These are phyloP conservation scores for Schwanniomyces sp. DNA, from an alignment of 805 yeast species.

Conservation along the genomic window DNA sequence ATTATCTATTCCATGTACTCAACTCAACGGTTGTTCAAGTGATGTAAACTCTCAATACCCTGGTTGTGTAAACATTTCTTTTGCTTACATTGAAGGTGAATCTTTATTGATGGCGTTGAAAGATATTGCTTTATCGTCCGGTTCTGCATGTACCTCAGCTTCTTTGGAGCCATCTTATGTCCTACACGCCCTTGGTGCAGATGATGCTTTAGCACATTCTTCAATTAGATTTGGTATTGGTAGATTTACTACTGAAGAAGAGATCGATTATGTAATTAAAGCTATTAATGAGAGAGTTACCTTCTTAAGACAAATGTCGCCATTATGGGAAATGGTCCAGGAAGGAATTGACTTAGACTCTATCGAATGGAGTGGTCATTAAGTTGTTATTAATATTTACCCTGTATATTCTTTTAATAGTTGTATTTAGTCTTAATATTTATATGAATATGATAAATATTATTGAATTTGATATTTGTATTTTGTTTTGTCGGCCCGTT, in stretches of 20 bases:
- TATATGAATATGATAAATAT: not conserved
- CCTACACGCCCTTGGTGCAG: conserved; percentile 94
- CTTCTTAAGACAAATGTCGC: conserved; percentile 87
- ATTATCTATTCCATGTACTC: conserved; percentile 82
- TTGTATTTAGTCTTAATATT: not conserved
- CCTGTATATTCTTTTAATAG: not conserved
- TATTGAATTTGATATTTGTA: too few relatives aligned
- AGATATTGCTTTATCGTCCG: conserved; percentile 93
- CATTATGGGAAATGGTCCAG: conserved; percentile 99
- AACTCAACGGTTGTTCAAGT: conserved; percentile 78
- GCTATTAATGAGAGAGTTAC: conserved; percentile 89
- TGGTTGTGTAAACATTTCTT: conserved; percentile 95
- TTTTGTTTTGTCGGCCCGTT: not conserved
- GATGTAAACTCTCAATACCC: conserved; percentile 56
- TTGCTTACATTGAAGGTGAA: conserved; percentile 98
- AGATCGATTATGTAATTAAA: conserved; percentile 87
- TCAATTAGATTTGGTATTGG: conserved; percentile 97
- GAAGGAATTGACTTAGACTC: conserved; percentile 94
- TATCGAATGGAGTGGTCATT: conserved; percentile 98
- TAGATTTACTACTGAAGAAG: conserved; percentile 94
- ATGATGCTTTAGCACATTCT: conserved; percentile 98
- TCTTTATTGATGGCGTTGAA: conserved; percentile 95
- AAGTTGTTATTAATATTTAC: conserved; percentile 10
- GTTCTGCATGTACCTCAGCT: conserved; percentile 98
- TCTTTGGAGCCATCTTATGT: conserved; percentile 97